Evolutionary conservation across 345 rosid genomes (phyloP).

Genomic region (Citrus hindsii): DNA sequence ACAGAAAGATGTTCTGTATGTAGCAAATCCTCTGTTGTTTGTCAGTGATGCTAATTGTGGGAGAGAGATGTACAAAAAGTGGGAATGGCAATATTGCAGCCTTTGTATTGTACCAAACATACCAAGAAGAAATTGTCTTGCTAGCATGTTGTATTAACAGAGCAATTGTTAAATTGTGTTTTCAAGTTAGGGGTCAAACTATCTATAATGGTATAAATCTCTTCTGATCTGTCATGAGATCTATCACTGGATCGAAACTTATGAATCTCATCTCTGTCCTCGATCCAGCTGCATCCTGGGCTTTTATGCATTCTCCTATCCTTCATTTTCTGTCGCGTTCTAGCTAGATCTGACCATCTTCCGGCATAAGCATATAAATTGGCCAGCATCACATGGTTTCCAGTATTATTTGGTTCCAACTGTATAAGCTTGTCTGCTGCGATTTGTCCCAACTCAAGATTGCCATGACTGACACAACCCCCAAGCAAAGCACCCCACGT

Average conservation of each 20-base stretch:
- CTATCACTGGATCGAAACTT: conserved; percentile 44
- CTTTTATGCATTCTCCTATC: conserved; percentile 39
- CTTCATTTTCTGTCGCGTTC: conserved; percentile 34
- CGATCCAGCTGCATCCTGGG: conserved; percentile 61
- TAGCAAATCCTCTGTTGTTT: background rate
- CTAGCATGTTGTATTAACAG: conserved; percentile 1
- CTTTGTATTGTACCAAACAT: background rate
- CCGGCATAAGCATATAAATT: conserved; percentile 53
- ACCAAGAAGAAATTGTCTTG: background rate
- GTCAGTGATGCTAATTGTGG: background rate
- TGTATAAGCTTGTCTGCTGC: conserved; percentile 42
- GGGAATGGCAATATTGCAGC: background rate
- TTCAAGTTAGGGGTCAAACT: conserved; percentile 40
- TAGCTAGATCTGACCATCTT: conserved; percentile 44
- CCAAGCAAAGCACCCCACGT: conserved; percentile 49
- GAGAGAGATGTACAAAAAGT: background rate
- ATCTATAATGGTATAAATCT: conserved; percentile 42
- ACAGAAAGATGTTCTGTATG: background rate
- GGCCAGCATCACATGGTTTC: conserved; percentile 42
- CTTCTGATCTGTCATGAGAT: conserved; percentile 38
- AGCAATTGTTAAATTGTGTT: conserved; percentile 5
- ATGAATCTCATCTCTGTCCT: conserved; percentile 34
- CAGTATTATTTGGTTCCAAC: conserved; percentile 43
- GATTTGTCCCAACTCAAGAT: conserved; percentile 44
- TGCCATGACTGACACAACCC: conserved; percentile 42